Conservation (phyloP, 768 basidiomycete species). For the Coprinopsis sp. region DNA sequence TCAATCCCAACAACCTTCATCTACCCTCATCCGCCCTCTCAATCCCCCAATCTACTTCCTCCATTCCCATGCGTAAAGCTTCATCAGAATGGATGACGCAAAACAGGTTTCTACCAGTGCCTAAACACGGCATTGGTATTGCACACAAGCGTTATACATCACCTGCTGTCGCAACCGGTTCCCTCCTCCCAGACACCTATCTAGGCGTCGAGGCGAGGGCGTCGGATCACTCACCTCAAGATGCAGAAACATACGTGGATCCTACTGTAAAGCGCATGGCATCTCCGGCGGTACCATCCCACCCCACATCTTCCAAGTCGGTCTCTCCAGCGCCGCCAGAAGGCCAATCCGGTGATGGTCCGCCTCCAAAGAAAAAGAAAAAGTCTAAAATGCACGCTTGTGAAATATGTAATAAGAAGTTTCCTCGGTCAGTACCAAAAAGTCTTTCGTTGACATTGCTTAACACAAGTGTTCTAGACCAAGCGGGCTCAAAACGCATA, state of each 20-base stretch:
- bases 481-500: constrained; percentile 52
- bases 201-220: no score
- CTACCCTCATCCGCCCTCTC: not conserved
- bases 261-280: no score
- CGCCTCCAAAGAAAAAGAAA: constrained; percentile 30
- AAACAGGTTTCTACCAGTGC: not conserved
- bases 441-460: not conserved
- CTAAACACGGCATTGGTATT: not conserved
- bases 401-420: constrained; percentile 43
- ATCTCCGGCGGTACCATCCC: no score
- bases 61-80: constrained; percentile 38
- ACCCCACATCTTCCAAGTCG: not conserved
- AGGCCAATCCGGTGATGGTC: not conserved
- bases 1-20: not conserved
- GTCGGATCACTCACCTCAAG: no score
- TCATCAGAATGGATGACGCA: not conserved
- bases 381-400: constrained; percentile 55
- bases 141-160: not conserved
- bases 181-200: no score
- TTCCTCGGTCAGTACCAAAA: constrained; percentile 37
- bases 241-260: no score
- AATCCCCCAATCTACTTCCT: constrained; percentile 16
- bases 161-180: not conserved
- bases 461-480: constrained; percentile 29
- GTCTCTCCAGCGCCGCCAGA: not conserved